Evolutionary conservation across 78 protist genomes (phyloP), one percentile per base, ranked within the genome.

Genomic region (Salpingoeca rosetta): DNA sequence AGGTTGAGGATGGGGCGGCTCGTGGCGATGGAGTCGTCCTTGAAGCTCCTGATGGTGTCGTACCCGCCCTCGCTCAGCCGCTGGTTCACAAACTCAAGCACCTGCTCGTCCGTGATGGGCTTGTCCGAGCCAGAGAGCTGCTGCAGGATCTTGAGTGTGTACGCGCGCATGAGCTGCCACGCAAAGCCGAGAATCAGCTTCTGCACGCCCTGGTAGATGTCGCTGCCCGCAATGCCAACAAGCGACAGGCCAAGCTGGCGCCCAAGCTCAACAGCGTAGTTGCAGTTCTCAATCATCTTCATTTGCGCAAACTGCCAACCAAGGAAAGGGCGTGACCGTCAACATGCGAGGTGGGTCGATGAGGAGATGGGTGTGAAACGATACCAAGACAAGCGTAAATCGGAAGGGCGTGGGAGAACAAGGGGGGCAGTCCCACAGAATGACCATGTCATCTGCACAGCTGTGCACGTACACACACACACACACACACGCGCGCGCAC

Each of bases 161-260:
- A 89, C 31, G 38, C 80, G 40, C 92, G 92, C 94, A 92, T 92
- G 79, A 92, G 82, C 92, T 95, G 98, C 96, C 96, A 95, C 56
- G 88, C 81, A 25, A 92, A 0, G 35, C 91, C 94, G 22, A 96
- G 91, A 40, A 95, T 89, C 82, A 93, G 86, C 78, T 35, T 95
- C 57, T 87, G 44, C 88, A 92, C 85, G 77, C 97, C 96, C 27
- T 91, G 96, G 42, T 82, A 88, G 44, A 96, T 82, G 84, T 96
- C 94, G 72, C 73, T 87, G 56, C 97, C 98, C 39, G 74, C 94
- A 82, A 94, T 90, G 82, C 93, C 93, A 43, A 92, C 94, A 51
- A 94, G 75, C 26, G 87, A 78, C 80, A 93, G 88, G 73, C 84
- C 81, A 37, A 86, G n/a, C 74, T 82, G 43, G 82, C 83, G 80